Conservation (phyloP, 129 eudicot genomes). For the Pseudognaphalium luteoalbum region DNA sequence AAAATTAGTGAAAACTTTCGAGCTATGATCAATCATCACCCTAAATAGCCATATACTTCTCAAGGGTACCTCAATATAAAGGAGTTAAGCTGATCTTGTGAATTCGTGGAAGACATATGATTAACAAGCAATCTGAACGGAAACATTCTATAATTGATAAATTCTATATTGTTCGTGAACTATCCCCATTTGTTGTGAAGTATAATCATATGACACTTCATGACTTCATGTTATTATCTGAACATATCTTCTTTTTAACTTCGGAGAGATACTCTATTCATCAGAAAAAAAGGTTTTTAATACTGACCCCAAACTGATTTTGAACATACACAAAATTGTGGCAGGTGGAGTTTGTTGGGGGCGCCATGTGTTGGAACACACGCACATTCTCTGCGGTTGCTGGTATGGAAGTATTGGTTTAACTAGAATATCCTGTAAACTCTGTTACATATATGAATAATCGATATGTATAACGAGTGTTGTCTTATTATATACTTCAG, state of each 20-base stretch:
- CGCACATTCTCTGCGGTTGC: constrained; percentile 94
- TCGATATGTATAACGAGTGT: constrained; percentile 13
- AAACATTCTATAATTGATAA: neutral
- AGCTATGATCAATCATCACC: neutral
- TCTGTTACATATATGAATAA: constrained; percentile 28
- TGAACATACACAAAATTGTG: neutral
- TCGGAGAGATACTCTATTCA: neutral
- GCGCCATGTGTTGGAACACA: constrained; percentile 93
- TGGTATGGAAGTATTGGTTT: constrained; percentile 51
- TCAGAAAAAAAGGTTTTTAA: neutral
- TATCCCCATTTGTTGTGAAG: neutral
- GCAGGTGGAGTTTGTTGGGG: constrained; percentile 99
- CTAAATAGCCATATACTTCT: neutral
- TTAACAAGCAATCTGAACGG: neutral
- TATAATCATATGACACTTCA: neutral
- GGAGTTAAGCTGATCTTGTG: neutral
- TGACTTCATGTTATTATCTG: too few relatives aligned
- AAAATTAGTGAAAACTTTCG: neutral
- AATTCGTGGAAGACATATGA: neutral
- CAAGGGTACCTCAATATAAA: neutral
- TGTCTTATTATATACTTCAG: constrained; percentile 37
- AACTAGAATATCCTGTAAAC: constrained; percentile 12
- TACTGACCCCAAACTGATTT: neutral
- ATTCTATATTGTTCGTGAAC: neutral
- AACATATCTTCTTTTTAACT: too few relatives aligned